Conservation (phyloP, 495 filamentous ascomycete species). For the Aspergillus biplanus region DNA sequence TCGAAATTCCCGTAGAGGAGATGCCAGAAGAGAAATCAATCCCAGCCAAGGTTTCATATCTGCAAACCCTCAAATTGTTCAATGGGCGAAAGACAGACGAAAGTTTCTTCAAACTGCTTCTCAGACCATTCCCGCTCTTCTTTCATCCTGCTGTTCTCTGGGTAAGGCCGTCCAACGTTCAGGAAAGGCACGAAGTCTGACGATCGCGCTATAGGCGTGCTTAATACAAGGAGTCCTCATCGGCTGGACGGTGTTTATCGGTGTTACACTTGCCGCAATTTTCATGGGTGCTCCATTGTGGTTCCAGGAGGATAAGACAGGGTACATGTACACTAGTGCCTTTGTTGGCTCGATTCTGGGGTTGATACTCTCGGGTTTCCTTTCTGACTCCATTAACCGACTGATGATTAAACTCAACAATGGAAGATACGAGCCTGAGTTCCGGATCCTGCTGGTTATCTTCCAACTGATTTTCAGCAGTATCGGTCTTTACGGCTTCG, state of each 20-base stretch:
- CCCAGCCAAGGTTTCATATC: conserved; percentile 53
- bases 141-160: conserved; percentile 86
- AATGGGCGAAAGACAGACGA: conserved; percentile 78
- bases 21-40: neutral
- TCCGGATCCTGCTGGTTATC: conserved; percentile 78
- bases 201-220: conserved; percentile 55
- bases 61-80: conserved; percentile 67
- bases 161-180: conserved; percentile 39
- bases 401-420: conserved; percentile 72
- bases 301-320: conserved; percentile 80
- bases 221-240: conserved; percentile 90
- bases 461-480: conserved; percentile 79
- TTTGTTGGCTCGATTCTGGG: conserved; percentile 84
- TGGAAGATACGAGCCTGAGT: conserved; percentile 90
- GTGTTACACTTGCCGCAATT: conserved; percentile 80
- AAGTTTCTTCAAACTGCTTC: conserved; percentile 60
- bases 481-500: conserved; percentile 83
- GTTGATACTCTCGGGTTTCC: conserved; percentile 70
- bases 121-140: conserved; percentile 67
- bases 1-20: conserved; percentile 5
- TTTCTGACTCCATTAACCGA: conserved; percentile 74
- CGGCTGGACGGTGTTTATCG: conserved; percentile 94
- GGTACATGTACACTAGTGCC: conserved; percentile 86
- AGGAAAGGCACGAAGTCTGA: neutral
- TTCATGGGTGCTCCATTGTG: conserved; percentile 79